Conservation (phyloP, 2,329 filamentous ascomycete species). For the Mycosphaerella sp. region DNA sequence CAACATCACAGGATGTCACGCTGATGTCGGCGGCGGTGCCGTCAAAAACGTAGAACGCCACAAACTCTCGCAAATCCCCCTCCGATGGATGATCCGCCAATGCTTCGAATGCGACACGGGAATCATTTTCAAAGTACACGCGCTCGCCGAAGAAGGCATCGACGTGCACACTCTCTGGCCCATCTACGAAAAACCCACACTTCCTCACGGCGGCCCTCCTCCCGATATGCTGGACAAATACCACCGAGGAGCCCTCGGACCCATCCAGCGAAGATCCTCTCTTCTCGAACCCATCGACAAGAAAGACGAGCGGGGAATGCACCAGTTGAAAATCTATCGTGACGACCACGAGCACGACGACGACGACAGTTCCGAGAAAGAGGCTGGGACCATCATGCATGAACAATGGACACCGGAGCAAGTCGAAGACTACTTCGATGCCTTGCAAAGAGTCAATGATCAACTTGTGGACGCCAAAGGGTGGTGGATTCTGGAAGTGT, state of each 20-base stretch:
- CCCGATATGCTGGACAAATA: conserved; percentile 36
- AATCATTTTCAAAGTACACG: conserved; percentile 38
- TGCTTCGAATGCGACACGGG: conserved; percentile 44
- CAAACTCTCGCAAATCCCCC: conserved; percentile 41
- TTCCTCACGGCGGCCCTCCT: conserved; percentile 34
- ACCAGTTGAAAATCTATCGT: conserved; percentile 22
- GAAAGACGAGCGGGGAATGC: conserved; percentile 21
- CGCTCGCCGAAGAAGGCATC: conserved; percentile 38
- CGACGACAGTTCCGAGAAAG: not conserved
- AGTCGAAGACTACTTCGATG: conserved; percentile 42
- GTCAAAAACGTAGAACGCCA: conserved; percentile 39
- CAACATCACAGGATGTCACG: conserved; percentile 33
- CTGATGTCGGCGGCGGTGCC: conserved; percentile 43
- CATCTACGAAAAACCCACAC: conserved; percentile 30
- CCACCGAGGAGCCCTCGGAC: conserved; percentile 31
- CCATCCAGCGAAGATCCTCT: conserved; percentile 28
- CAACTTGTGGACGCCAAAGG: conserved; percentile 34
- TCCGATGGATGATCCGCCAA: conserved; percentile 46
- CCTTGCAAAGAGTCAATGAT: conserved; percentile 38
- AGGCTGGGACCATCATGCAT: conserved; percentile 14
- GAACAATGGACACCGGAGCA: conserved; percentile 35
- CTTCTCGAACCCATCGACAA: conserved; percentile 20
- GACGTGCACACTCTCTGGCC: conserved; percentile 41
- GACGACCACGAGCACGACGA: conserved; percentile 9
- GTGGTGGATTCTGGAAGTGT: conserved; percentile 43